These are phyloP conservation scores for Parsonsia alboflavescens DNA, from an alignment of 257 asterid genomes.

Conservation along the genomic window DNA sequence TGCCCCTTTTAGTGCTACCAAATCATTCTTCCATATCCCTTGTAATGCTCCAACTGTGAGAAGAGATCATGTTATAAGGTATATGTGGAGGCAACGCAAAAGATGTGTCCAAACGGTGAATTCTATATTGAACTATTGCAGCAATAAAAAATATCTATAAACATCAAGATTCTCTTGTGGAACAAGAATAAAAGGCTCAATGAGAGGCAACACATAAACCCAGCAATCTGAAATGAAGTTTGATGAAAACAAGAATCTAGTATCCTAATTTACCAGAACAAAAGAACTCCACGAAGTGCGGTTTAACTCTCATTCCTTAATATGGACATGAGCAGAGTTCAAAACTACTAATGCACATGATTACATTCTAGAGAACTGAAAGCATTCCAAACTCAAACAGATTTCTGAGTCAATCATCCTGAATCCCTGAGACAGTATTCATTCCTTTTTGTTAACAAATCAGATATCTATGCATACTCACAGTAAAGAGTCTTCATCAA, in stretches of 20 bases:
- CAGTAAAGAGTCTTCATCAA: not conserved
- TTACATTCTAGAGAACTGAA: slow-evolving; percentile 7
- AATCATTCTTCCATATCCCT: slow-evolving; percentile 83
- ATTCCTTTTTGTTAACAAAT: not conserved
- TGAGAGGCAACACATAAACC: not conserved
- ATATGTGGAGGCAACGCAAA: not conserved
- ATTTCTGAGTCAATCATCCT: not conserved
- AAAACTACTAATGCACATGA: slow-evolving; percentile 4
- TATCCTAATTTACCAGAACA: not conserved
- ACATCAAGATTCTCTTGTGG: not conserved
- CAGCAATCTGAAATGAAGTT: not conserved
- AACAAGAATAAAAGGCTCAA: not conserved
- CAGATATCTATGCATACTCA: not conserved
- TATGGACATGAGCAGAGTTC: not conserved
- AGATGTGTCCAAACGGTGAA: not conserved
- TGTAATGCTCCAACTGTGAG: slow-evolving; percentile 74
- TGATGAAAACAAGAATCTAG: not conserved
- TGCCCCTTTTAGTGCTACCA: slow-evolving; percentile 86
- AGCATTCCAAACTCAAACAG: not conserved
- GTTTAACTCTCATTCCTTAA: not conserved
- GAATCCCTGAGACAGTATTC: not conserved
- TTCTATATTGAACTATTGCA: not conserved
- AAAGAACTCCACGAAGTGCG: not conserved
- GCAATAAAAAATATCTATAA: not conserved
- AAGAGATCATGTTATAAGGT: slow-evolving; percentile 28